Evolutionary conservation across 306 rosid species (phyloP), one percentile per base, ranked within the genome.

Genomic region (Hippophae tibetana): DNA sequence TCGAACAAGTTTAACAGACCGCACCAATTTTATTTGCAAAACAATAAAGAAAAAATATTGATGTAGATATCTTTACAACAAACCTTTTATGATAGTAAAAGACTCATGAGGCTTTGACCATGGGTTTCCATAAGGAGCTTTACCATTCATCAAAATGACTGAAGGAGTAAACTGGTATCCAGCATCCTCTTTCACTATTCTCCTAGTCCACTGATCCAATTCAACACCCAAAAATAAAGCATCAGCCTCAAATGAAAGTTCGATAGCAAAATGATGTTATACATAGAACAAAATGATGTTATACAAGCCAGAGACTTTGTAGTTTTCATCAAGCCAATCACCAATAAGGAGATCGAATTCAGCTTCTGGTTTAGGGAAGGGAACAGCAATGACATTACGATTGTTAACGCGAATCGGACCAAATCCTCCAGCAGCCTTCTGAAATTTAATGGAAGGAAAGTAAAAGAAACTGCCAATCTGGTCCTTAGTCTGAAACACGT

Each of bases 401-500:
- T 84, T 81, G 65, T 83, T 78, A 71, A 86, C 72, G 53, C 82
- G 81, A 67, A 93, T 76, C 1, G 94, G 76, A 45, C 97, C 94
- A 10, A 78, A 88, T 6, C 94, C 90, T 56, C 97, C 95, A 7
- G 82, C 95, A 0, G 89, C 90, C 70, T 86, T 88, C 23, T 78
- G 97, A 72, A 84, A 88, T 64, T 84, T 75, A 70, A 75, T 80
- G 69, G 95, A 84, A 56, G 95, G 95, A 46, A 86, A 88, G 75
- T 93, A 93, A 75, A 69, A 83, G 85, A 85, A 88, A 26, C 79
- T 82, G 62, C 94, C 95, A 50, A 93, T 88, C 66, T 93, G 99
- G 65, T 88, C 99, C 74, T 88, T 93, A 8, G 74, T 56, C 43
- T 77, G 75, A 70, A 93, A 86, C 65, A 47, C 84, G 53, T 77